Base-by-base conservation (phyloP, 768 basidiomycete genomes). In the Mrakia blollopis region DNA sequence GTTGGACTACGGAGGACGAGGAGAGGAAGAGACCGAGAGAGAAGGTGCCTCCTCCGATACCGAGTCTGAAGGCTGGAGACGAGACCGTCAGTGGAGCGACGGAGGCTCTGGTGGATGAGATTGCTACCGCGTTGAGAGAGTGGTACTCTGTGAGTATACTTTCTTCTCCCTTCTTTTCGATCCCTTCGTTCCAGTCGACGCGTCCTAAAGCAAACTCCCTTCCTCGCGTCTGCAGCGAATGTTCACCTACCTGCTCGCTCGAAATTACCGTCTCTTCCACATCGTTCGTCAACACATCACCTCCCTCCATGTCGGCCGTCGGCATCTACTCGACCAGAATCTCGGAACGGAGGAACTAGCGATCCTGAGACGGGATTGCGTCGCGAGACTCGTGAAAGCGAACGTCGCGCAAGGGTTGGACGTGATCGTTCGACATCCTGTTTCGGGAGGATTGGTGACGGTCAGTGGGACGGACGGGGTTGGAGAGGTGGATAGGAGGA, bases 31-130 rank as follows among this genome's bases (percentile, higher is more conserved):
- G 39, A n/a, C 35, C 50, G 44, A 60, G 50, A 4, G 77, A 77
- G 13, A 81, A 93, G 82, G 91, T 90, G 1, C 85, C 91, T 8
- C 94, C 93, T 13, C 94, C 93, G 4, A 89, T 97, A 62, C 96
- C 96, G 9, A 92, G 91, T n/a, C 87, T 98, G 68, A 95, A 94
- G 79, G 92, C 93, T 14, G 93, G 93, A 52, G 96, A 97, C 82
- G 95, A 98, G 80, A 98, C 96, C 2, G 87, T 88, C 5, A 90
- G 91, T 0, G 96, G 96, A 14, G 86, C 87, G 30, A 85, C 83
- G 3, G 94, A 97, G 81, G 96, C 96, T 14, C 91, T 98, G 81
- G 89, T 98, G 71, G 96, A 98, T 84, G 96, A 98, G 85, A 96
- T 98, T 79, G 93, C 96, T 0, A 96, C 93, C 11, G 95, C 96